phyloP scores from a whole-genome alignment of 768 basidiomycete species.

The Amyloporia xantha region DNA sequence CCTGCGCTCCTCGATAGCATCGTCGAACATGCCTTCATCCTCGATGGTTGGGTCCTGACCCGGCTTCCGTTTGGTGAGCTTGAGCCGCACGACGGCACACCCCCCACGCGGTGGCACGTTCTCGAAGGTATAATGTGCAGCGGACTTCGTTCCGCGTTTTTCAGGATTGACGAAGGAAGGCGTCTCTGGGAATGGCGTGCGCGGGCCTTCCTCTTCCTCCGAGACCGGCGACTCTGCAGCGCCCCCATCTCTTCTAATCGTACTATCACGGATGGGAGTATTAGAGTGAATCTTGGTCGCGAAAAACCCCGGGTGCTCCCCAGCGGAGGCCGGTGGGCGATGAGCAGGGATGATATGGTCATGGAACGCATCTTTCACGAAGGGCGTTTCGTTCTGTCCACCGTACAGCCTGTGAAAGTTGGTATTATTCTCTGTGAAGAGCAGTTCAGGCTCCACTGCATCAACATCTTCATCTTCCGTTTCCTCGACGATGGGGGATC shows the following conservation, averaged over 20 bases:
- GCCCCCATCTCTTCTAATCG: constrained; percentile 8
- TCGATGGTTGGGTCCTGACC: constrained; percentile 75
- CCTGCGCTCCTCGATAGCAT: constrained; percentile 80
- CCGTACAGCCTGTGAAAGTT: constrained; percentile 91
- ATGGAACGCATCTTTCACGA: constrained; percentile 97
- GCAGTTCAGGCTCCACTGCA: constrained; percentile 71
- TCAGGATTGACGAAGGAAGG: constrained; percentile 77
- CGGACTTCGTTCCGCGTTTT: constrained; percentile 85
- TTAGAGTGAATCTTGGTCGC: constrained; percentile 37
- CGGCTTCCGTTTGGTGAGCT: constrained; percentile 73
- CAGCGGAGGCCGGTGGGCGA: constrained; percentile 50
- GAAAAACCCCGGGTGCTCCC: constrained; percentile 32
- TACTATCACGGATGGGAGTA: constrained; percentile 6
- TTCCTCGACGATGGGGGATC: constrained; percentile 38
- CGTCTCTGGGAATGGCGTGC: constrained; percentile 50
- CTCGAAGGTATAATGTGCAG: constrained; percentile 82
- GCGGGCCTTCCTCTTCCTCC: constrained; percentile 39
- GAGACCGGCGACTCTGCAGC: constrained; percentile 26
- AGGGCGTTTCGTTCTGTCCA: constrained; percentile 74
- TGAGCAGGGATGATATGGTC: constrained; percentile 92
- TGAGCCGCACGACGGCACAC: constrained; percentile 90
- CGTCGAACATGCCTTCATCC: constrained; percentile 88
- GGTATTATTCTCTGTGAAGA: constrained; percentile 98
- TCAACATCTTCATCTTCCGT: constrained; percentile 51
- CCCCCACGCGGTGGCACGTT: constrained; percentile 89